Percentiles rank a stretch among this genome's conserved stretches.
These are phyloP conservation scores for Penicillium sp. DNA, from an alignment of 2,329 filamentous ascomycete genomes.

Conservation along the genomic window DNA sequence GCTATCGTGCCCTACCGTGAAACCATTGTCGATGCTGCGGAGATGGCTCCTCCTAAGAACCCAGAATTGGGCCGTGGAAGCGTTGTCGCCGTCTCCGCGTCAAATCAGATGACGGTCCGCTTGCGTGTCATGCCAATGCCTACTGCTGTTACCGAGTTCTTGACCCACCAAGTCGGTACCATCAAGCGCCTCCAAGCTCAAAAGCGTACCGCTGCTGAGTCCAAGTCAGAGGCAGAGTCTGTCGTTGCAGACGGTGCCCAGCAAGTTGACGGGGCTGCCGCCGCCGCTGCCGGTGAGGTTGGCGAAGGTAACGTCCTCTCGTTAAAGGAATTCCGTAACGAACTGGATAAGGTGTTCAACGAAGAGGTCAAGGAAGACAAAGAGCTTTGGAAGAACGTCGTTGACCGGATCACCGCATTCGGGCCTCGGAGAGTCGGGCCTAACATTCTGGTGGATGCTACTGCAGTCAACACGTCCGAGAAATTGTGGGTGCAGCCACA, in stretches of 20 bases:
- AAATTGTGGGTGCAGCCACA: conserved; percentile 62
- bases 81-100: conserved; percentile 73
- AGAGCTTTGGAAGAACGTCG: conserved; percentile 74
- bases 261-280: conserved; percentile 50
- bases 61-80: conserved; percentile 83
- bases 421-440: conserved; percentile 82
- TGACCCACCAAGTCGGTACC: conserved; percentile 75
- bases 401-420: conserved; percentile 85
- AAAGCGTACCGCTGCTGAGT: conserved; percentile 56
- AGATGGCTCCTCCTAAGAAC: conserved; percentile 88
- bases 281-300: conserved; percentile 55
- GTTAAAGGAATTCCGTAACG: conserved; percentile 72
- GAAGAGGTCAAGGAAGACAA: conserved; percentile 69
- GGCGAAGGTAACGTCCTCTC: conserved; percentile 66
- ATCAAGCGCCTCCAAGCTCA: conserved; percentile 80
- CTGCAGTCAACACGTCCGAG: conserved; percentile 68
- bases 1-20: conserved; percentile 96
- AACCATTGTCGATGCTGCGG: conserved; percentile 80
- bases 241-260: conserved; percentile 42
- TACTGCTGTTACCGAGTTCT: conserved; percentile 75
- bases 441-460: conserved; percentile 86
- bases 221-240: conserved; percentile 41
- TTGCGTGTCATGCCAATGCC: conserved; percentile 80
- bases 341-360: conserved; percentile 67
- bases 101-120: conserved; percentile 79